Conservation (phyloP, 2,329 filamentous ascomycete species). For the Aspergillus ruber region DNA sequence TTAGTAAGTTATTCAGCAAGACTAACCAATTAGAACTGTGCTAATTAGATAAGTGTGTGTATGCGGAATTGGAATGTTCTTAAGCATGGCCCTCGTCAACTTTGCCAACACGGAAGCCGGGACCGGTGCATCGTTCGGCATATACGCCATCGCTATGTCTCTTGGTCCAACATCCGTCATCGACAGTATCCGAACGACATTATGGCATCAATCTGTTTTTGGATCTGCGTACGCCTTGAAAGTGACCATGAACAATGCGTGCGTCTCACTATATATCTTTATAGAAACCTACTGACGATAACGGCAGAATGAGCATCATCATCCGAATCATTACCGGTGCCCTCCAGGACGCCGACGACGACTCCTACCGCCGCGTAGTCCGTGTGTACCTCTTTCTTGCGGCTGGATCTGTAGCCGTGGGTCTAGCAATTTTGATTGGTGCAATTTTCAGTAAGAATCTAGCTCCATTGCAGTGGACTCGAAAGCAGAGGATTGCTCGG, state of each 20-base stretch:
- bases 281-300: too few relatives aligned
- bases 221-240: slow-evolving; percentile 56
- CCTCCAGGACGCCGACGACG: slow-evolving; percentile 52
- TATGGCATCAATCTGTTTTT: slow-evolving; percentile 57
- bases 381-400: slow-evolving; percentile 53
- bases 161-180: slow-evolving; percentile 56
- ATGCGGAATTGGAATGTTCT: slow-evolving; percentile 46
- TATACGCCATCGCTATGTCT: slow-evolving; percentile 52
- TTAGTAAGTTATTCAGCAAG: slow-evolving; percentile 26
- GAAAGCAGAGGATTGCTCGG: slow-evolving; percentile 45
- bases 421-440: slow-evolving; percentile 33
- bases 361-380: slow-evolving; percentile 51
- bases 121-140: slow-evolving; percentile 54
- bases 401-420: slow-evolving; percentile 44
- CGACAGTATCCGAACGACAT: slow-evolving; percentile 53
- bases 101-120: slow-evolving; percentile 46
- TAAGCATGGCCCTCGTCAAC: slow-evolving; percentile 50
- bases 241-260: slow-evolving; percentile 55
- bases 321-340: slow-evolving; percentile 52
- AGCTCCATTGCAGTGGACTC: slow-evolving; percentile 51
- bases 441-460: slow-evolving; percentile 40
- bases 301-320: slow-evolving; percentile 52
- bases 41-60: slow-evolving; percentile 20
- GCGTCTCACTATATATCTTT: not conserved
- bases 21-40: too few relatives aligned